Conservation (phyloP, 78 protist species). For the Neovahlkampfia damariscottae region DNA sequence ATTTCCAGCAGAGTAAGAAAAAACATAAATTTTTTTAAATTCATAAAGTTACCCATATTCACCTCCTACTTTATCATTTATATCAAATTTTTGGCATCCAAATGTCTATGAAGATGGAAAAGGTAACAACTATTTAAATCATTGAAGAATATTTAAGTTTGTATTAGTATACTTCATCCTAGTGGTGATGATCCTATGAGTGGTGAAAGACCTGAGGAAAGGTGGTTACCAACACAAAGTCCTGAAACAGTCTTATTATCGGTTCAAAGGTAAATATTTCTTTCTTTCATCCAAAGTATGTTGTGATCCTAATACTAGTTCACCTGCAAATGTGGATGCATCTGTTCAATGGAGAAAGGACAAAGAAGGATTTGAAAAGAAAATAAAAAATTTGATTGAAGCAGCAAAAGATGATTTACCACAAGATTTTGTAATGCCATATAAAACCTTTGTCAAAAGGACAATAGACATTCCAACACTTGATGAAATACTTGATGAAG, state of each 20-base stretch:
- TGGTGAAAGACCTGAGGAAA: neutral
- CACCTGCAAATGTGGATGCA: conserved; percentile 44
- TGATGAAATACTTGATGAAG: neutral
- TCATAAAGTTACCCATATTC: conserved; percentile 7
- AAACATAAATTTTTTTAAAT: too few relatives aligned
- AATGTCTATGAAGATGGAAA: conserved; percentile 31
- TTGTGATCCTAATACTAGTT: neutral
- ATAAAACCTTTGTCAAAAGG: too few relatives aligned
- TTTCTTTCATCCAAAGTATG: too few relatives aligned
- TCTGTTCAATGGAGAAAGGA: conserved; percentile 18
- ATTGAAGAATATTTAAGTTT: conserved; percentile 23
- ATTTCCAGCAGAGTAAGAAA: conserved; percentile 31
- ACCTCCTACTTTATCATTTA: conserved; percentile 31
- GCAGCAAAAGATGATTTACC: neutral
- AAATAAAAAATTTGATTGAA: neutral
- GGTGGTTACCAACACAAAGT: conserved; percentile 30
- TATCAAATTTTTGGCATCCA: conserved; percentile 33
- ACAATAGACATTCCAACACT: too few relatives aligned
- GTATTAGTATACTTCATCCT: conserved; percentile 39
- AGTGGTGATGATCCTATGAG: conserved; percentile 16
- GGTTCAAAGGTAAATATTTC: conserved; percentile 17
- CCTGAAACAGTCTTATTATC: conserved; percentile 15
- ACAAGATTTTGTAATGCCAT: conserved; percentile 9
- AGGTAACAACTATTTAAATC: too few relatives aligned
- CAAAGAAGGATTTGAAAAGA: neutral